phyloP scores from a whole-genome alignment of 2,329 filamentous ascomycete genomes.

The Beauveria bassiana region DNA sequence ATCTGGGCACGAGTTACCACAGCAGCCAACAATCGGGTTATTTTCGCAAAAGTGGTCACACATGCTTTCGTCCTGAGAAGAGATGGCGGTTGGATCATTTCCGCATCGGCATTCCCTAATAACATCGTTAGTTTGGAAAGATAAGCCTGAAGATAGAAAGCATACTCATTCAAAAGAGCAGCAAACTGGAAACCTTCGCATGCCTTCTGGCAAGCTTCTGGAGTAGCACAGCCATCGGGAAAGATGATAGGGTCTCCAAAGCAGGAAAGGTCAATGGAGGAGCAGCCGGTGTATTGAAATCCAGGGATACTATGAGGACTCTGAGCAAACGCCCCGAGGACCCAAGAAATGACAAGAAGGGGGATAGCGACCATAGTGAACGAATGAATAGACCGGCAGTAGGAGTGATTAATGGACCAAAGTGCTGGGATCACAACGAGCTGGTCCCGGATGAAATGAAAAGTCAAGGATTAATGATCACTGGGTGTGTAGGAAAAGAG shows the following conservation, averaged over 20 bases:
- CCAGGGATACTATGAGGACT: conserved; percentile 14
- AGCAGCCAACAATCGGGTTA: conserved; percentile 23
- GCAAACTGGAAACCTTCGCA: conserved; percentile 23
- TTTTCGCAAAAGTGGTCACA: conserved; percentile 26
- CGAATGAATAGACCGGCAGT: conserved; percentile 3
- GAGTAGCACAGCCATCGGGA: conserved; percentile 17
- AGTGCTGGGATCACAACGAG: conserved; percentile 9
- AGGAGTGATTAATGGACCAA: conserved; percentile 11
- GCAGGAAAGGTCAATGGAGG: conserved; percentile 20
- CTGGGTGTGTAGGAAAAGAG: conserved; percentile 8
- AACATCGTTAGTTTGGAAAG: conserved; percentile 4
- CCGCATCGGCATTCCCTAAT: conserved; percentile 28
- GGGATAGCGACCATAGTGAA: conserved; percentile 11
- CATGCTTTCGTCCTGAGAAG: conserved; percentile 19
- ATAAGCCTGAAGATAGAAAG: background rate
- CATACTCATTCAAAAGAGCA: conserved; percentile 25
- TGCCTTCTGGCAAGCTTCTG: conserved; percentile 22
- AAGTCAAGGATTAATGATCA: conserved; percentile 7
- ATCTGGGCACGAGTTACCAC: conserved; percentile 24
- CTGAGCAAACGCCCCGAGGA: conserved; percentile 12
- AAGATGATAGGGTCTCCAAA: conserved; percentile 20
- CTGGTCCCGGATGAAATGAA: conserved; percentile 9
- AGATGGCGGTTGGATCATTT: conserved; percentile 23
- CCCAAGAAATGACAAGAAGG: conserved; percentile 10
- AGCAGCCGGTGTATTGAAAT: conserved; percentile 22